Evolutionary conservation across 352 stramenopile species (phyloP), one percentile per base, ranked within the genome.

Genomic region (Globisporangium yorkense): DNA sequence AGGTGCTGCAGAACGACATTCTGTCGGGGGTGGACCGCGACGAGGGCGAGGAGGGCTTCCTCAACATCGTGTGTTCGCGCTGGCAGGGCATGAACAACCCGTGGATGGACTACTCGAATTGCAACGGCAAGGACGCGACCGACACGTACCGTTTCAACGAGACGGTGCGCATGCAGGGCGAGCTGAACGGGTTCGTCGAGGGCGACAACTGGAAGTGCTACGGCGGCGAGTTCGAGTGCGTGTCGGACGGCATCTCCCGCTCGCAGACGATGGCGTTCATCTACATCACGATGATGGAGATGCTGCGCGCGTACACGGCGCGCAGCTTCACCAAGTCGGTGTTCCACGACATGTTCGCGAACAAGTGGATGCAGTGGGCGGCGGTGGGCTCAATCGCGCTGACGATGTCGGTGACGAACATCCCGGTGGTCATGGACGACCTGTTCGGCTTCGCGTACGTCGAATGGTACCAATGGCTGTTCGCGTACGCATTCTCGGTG

Each of bases 231-330:
- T 90, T 82, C 46, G 71, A 75, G 44, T 92, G 82, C 54, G 59
- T 89, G 12, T 74, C 72, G 9, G 73, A 74, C 10, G 82, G 80
- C 20, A 64, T 89, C 21, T 71, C 72, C 0, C 82, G 80, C n/a
- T 63, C 80, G 9, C 80, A 90, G 62, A 92, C 82, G 2, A 87
- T 90, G 82, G 81, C 79, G 39, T 90, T 92, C 54, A 63, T 88
- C 45, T 71, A 65, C 2, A 61, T 92, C 43, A 71, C 74, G 5
- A 85, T 89, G 54, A 90, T 79, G 35, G 80, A 92, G 44, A 75
- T 92, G 39, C 61, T 92, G 45, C 82, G 82, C 41, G 80, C 82
- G 44, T 92, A 86, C 68, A 90, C 80, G 56, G 74, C 90, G 24
- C 80, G 82, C 10, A 84, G 75, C 61, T 88, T 92, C 54, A 87